Evolutionary conservation across 2,329 filamentous ascomycete genomes (phyloP).

Genomic region (Colletotrichum tanaceti): DNA sequence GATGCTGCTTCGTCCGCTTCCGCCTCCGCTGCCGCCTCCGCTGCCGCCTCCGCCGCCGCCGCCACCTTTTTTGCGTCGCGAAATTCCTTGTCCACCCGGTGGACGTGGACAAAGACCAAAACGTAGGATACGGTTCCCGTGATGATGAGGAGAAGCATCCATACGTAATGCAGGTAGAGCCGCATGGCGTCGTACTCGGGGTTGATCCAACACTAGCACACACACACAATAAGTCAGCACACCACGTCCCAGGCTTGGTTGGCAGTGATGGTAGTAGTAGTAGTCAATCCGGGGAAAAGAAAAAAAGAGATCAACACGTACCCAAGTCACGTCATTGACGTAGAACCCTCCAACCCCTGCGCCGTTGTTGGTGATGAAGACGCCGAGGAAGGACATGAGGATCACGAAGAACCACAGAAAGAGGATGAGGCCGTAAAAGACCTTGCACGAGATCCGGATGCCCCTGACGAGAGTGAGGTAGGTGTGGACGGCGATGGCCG

Average conservation of each 20-base stretch:
- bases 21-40: too few relatives aligned
- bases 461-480: constrained; percentile 64
- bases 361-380: constrained; percentile 30
- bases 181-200: constrained; percentile 62
- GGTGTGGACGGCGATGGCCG: constrained; percentile 68
- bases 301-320: constrained; percentile 51
- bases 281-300: background rate
- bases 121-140: constrained; percentile 52
- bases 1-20: background rate
- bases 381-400: constrained; percentile 24
- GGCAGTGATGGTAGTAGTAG: too few relatives aligned
- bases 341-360: constrained; percentile 50
- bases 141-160: constrained; percentile 62
- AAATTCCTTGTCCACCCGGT: constrained; percentile 7
- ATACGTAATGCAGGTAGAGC: constrained; percentile 71
- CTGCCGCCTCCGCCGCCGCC: too few relatives aligned
- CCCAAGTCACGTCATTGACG: constrained; percentile 66
- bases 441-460: constrained; percentile 57
- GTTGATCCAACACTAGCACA: constrained; percentile 69
- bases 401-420: constrained; percentile 60
- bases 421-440: constrained; percentile 57
- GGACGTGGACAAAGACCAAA: constrained; percentile 52
- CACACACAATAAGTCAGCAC: background rate
- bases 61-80: background rate
- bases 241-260: background rate